A percentile compares a stretch with the other conserved stretches of the same genome.
These are phyloP conservation scores for Geoglossum cookeanum DNA, from an alignment of 2,329 filamentous ascomycete species.

Conservation along the genomic window DNA sequence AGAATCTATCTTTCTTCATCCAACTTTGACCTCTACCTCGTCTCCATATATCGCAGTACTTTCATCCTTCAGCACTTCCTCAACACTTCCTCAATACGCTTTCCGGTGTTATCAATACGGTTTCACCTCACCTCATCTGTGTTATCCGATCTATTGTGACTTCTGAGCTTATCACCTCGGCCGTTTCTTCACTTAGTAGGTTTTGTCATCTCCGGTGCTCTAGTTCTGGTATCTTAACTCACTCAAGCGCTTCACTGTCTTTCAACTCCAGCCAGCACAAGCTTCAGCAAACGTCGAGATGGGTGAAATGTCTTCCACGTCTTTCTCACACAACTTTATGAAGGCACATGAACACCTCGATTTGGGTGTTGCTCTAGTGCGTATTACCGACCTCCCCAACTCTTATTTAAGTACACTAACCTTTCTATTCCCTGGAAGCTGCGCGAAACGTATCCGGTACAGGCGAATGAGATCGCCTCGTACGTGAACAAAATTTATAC, in stretches of 20 bases:
- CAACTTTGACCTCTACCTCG: too few species aligned
- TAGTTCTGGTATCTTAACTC: background rate
- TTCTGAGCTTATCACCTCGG: background rate
- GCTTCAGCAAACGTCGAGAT: background rate
- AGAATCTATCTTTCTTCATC: too few species aligned
- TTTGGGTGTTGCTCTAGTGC: background rate
- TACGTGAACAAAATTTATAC: background rate
- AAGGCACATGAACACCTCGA: background rate
- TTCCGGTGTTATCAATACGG: too few species aligned
- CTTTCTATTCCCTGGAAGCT: background rate
- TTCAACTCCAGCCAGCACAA: background rate
- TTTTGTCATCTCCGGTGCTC: background rate
- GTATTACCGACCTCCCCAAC: background rate
- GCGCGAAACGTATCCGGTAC: background rate
- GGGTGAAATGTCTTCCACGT: too few species aligned
- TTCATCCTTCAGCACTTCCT: background rate
- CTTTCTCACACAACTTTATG: background rate
- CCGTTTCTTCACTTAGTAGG: background rate
- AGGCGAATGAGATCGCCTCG: background rate
- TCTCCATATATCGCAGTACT: too few species aligned
- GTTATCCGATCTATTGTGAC: too few species aligned
- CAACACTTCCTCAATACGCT: background rate
- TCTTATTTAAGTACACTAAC: background rate
- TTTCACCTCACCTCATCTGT: too few species aligned
- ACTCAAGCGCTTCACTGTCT: background rate